Evolutionary conservation across 1,139 yeast genomes (phyloP), one percentile per base, ranked within the genome.

Genomic region (Hyphopichia khmerensis): DNA sequence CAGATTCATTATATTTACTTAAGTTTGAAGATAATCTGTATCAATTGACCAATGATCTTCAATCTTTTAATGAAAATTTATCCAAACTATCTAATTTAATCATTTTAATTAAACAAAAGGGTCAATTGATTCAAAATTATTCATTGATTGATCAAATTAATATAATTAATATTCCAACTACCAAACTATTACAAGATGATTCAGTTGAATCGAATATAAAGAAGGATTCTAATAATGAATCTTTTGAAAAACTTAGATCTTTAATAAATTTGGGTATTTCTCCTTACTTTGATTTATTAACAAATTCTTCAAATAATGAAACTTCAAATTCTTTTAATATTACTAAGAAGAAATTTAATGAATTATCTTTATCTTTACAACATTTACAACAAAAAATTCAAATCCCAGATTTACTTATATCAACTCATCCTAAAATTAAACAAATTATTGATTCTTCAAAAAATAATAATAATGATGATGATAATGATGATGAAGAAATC

Each of bases 371-470:
- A 14, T 82, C 95, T 0, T 67, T 90, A 30, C 82, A 82, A 48
- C 84, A 84, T 55, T 65, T 88, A 24, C 86, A 85, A 49, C 87
- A 84, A 48, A 73, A 80, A 36, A 77, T 85, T 23, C 86, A 82
- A 42, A 75, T 81, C 1, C 96, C 96, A 0, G 82, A 86, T 49
- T 62, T 89, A 23, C 52, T 71, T 3, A 55, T 75, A 3, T 59
- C 76, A 0, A 65, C 79, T 1, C 93, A 87, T 53, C 82, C 84
- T 0, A 57, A 61, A 10, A 67, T 88, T 4, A 69, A 62, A 40
- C 59, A 63, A 3, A 45, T 57, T 29, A 54, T 60, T 6, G 45
- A 57, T 10, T 29, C 32, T 4, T 21, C 24, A 5, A 21, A 6
- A 21, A 49, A 48, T 13, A 17, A 32, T 11, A 5, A n/a, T 10